Percentiles rank a stretch among this genome's conserved stretches.
Conservation (phyloP, 164 flowering plant genomes). For the Liriodendron chinense region DNA sequence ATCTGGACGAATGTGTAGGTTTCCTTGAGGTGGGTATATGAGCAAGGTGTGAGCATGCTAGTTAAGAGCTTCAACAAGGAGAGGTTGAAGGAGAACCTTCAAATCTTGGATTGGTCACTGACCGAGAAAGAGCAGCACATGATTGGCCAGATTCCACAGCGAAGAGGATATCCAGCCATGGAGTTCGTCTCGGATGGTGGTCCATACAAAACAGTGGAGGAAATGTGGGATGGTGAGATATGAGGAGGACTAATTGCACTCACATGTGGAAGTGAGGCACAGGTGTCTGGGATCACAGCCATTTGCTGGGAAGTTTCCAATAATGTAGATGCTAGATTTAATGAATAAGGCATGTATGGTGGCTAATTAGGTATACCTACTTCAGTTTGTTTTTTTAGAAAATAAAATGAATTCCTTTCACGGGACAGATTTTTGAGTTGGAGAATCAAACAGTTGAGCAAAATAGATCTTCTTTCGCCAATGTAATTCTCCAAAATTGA, state of each 20-base stretch:
- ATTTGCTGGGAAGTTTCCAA: too few relatives aligned
- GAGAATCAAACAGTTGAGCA: too few relatives aligned
- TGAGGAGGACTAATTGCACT: not conserved
- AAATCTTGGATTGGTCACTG: constrained; percentile 28
- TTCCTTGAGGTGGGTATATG: constrained; percentile 29
- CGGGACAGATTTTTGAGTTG: too few relatives aligned
- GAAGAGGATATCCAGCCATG: not conserved
- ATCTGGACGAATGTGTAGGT: constrained; percentile 13
- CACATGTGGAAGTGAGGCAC: too few relatives aligned
- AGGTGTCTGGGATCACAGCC: too few relatives aligned
- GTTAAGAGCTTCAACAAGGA: constrained; percentile 31
- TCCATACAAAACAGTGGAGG: constrained; percentile 18
- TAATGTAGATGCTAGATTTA: too few relatives aligned
- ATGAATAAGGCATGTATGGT: too few relatives aligned
- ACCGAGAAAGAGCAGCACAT: constrained; percentile 21
- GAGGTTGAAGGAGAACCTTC: constrained; percentile 24
- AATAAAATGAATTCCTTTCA: too few relatives aligned
- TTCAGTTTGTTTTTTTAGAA: too few relatives aligned
- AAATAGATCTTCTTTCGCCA: too few relatives aligned
- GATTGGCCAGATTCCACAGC: constrained; percentile 25
- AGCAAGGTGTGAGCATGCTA: constrained; percentile 26
- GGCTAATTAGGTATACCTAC: too few relatives aligned
- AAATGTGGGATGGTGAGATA: constrained; percentile 35
- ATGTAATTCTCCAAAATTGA: too few relatives aligned
- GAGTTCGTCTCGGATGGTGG: constrained; percentile 15